Conservation (phyloP, 179 eudicot species). For the Heliamphora pulchella region DNA sequence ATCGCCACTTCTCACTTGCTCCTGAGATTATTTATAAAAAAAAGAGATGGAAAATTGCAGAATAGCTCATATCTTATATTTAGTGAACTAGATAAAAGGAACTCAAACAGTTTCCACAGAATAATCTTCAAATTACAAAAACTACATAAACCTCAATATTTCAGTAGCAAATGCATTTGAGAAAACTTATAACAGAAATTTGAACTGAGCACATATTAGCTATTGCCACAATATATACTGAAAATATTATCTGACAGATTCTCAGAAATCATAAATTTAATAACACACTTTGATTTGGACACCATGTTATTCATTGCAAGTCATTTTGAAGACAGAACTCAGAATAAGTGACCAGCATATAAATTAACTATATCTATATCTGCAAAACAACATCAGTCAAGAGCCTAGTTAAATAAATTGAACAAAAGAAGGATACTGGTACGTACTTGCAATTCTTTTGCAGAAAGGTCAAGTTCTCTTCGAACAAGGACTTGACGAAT, state of each 20-base stretch:
- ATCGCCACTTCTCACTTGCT: conserved; percentile 97
- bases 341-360: not conserved
- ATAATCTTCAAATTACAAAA: not conserved
- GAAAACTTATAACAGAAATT: not conserved
- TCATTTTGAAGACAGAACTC: not conserved
- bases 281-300: not conserved
- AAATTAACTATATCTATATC: too few species aligned
- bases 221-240: not conserved
- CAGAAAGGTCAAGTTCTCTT: conserved; percentile 97
- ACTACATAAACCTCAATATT: not conserved
- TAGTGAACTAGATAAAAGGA: not conserved
- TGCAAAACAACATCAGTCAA: not conserved
- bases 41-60: not conserved
- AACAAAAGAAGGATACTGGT: not conserved
- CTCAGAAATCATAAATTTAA: conserved; percentile 1
- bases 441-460: conserved; percentile 87
- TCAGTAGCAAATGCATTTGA: not conserved
- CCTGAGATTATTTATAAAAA: conserved; percentile 37
- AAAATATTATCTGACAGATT: not conserved
- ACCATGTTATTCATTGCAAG: not conserved
- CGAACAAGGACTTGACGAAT: conserved; percentile 95
- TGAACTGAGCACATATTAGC: not conserved
- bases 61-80: not conserved
- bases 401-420: not conserved
- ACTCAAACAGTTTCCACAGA: not conserved